These are phyloP conservation scores for Nematocida ausubeli DNA, from an alignment of 371 early-diverging fungal genomes.

Conservation along the genomic window DNA sequence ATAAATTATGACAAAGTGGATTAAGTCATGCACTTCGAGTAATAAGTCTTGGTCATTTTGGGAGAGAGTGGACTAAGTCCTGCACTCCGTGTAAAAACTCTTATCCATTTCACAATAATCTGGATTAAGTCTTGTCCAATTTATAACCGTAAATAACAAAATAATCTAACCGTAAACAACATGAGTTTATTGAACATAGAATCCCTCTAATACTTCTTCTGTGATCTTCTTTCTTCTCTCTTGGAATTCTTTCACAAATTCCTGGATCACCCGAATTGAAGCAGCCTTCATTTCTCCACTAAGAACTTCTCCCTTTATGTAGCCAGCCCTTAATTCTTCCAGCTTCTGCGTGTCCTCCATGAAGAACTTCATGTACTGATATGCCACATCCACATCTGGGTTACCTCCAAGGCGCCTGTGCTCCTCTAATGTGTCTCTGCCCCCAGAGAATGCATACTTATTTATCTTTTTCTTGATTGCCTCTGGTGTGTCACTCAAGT, in stretches of 20 bases:
- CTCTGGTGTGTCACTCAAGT: constrained; percentile 82
- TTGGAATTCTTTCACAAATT: constrained; percentile 78
- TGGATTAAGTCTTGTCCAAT: too few relatives aligned
- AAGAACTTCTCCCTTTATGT: constrained; percentile 79
- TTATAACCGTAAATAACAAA: too few relatives aligned
- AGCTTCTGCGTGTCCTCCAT: constrained; percentile 88
- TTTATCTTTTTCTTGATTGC: constrained; percentile 97
- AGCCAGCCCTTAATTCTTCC: constrained; percentile 69
- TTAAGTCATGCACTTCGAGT: too few relatives aligned
- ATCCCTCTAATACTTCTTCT: too few relatives aligned
- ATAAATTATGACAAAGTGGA: too few relatives aligned
- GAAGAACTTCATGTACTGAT: constrained; percentile 91
- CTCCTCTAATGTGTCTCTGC: constrained; percentile 81
- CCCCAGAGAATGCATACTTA: constrained; percentile 90
- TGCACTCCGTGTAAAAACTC: too few relatives aligned
- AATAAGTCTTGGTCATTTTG: too few relatives aligned
- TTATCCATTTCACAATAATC: too few relatives aligned
- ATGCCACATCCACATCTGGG: constrained; percentile 90
- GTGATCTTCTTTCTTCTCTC: constrained; percentile 69
- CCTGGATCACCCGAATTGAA: constrained; percentile 80
- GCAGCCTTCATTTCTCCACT: constrained; percentile 84
- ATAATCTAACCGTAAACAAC: too few relatives aligned
- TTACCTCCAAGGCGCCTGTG: constrained; percentile 84
- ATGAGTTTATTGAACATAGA: too few relatives aligned
- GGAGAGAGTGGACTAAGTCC: too few relatives aligned